These are phyloP conservation scores for Escovopsis sp. DNA, from an alignment of 2,329 filamentous ascomycete species.

Conservation along the genomic window DNA sequence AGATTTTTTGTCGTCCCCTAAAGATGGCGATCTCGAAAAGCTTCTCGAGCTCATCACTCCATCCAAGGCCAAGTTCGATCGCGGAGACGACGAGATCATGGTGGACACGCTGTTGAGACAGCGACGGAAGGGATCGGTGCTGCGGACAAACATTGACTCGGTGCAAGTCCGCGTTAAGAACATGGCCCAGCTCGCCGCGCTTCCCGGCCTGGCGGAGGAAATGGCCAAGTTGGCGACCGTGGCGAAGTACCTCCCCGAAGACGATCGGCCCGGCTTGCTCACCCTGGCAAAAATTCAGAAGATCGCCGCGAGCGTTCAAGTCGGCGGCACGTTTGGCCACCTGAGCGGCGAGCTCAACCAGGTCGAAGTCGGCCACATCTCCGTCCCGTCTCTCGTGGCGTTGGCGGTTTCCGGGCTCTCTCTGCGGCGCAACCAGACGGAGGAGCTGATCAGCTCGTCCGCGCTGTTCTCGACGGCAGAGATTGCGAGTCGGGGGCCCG, in stretches of 20 bases:
- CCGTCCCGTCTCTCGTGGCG: conserved; percentile 68
- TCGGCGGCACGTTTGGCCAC: conserved; percentile 55
- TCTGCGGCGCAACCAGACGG: conserved; percentile 48
- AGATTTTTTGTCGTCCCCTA: conserved; percentile 59
- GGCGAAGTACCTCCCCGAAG: conserved; percentile 87
- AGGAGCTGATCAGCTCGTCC: conserved; percentile 53
- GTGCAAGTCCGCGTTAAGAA: conserved; percentile 48
- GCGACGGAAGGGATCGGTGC: conserved; percentile 68
- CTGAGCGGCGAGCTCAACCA: conserved; percentile 44
- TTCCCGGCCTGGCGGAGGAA: conserved; percentile 64
- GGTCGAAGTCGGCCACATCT: conserved; percentile 66
- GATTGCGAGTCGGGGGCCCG: conserved; percentile 22
- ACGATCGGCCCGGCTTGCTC: conserved; percentile 80
- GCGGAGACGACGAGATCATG: conserved; percentile 84
- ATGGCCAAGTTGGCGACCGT: conserved; percentile 71
- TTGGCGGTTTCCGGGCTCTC: conserved; percentile 52
- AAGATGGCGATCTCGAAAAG: conserved; percentile 65
- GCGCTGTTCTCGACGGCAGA: conserved; percentile 14
- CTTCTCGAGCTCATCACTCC: conserved; percentile 79
- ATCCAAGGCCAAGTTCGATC: conserved; percentile 74
- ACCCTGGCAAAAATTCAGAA: conserved; percentile 55
- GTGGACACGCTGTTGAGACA: conserved; percentile 82
- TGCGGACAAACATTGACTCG: conserved; percentile 53
- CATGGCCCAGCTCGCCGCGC: conserved; percentile 47
- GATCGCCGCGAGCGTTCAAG: conserved; percentile 43